Conservation (phyloP, 2,329 filamentous ascomycete genomes). For the Taxawa tesnikishii region DNA sequence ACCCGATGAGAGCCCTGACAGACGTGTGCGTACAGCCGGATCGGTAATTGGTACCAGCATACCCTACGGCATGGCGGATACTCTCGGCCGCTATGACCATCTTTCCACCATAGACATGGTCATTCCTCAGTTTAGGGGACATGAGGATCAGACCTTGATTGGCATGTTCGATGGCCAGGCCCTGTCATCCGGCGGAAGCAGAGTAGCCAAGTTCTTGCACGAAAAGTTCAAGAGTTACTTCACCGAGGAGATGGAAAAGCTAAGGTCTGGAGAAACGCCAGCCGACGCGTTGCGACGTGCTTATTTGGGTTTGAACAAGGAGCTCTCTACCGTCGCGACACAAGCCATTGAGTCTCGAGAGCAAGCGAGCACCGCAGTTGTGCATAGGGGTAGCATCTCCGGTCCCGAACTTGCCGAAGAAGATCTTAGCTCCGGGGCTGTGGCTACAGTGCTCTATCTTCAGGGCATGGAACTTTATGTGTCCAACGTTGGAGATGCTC, state of each 20-base stretch:
- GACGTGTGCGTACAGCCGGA: constrained; percentile 92
- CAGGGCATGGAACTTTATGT: constrained; percentile 84
- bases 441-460: constrained; percentile 84
- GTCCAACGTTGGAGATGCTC: constrained; percentile 89
- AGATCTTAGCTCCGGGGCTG: constrained; percentile 79
- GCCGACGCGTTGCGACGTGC: constrained; percentile 73
- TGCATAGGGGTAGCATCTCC: constrained; percentile 59
- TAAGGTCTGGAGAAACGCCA: constrained; percentile 59
- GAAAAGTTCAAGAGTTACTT: constrained; percentile 90
- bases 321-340: constrained; percentile 73
- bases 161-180: constrained; percentile 94
- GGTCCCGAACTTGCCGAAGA: constrained; percentile 75
- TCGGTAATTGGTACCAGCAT: constrained; percentile 72
- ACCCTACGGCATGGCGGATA: constrained; percentile 96
- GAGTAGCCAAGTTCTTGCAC: constrained; percentile 91
- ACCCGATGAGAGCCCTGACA: constrained; percentile 88
- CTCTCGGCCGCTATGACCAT: constrained; percentile 83
- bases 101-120: constrained; percentile 93
- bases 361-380: constrained; percentile 31
- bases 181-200: constrained; percentile 80
- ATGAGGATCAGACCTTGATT: constrained; percentile 77
- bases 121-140: constrained; percentile 79
- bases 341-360: constrained; percentile 67
- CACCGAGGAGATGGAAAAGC: constrained; percentile 62
- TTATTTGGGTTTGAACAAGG: constrained; percentile 86